Conservation (phyloP, 441 rosid genomes). For the Syzygium syzygioides region DNA sequence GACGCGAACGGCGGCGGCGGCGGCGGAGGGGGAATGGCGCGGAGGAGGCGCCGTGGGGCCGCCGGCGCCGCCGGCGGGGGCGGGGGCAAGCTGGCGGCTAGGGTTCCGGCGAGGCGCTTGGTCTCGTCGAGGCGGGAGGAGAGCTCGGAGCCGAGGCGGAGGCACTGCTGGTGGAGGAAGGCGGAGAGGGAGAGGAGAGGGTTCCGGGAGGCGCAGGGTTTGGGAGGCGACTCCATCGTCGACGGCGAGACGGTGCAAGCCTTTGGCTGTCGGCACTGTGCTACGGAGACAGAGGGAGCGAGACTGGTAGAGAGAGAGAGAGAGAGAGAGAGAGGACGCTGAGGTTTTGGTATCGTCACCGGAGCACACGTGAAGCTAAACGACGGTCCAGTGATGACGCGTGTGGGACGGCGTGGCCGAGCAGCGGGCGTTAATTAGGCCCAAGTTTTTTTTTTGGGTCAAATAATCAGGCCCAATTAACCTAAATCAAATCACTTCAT, state of each 20-base stretch:
- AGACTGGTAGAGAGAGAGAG: background rate
- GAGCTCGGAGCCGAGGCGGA: constrained; percentile 52
- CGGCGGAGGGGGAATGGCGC: constrained; percentile 15
- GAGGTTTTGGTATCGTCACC: background rate
- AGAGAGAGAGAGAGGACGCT: background rate
- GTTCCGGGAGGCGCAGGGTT: constrained; percentile 32
- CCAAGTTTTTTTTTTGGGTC: no score
- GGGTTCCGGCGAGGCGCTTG: constrained; percentile 37
- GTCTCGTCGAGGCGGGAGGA: constrained; percentile 55
- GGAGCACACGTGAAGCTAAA: background rate
- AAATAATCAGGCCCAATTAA: no score
- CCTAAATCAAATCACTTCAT: no score
- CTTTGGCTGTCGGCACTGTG: background rate
- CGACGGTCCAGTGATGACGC: background rate
- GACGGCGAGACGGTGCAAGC: background rate
- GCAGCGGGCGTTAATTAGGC: no score
- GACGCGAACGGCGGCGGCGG: constrained; percentile 14
- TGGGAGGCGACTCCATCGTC: constrained; percentile 52
- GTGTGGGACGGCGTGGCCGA: background rate
- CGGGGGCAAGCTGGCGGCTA: constrained; percentile 17
- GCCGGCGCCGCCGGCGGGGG: background rate
- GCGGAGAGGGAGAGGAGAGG: constrained; percentile 62
- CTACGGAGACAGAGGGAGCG: background rate
- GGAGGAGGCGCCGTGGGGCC: constrained; percentile 19
- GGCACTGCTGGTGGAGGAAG: constrained; percentile 63